Conservation (phyloP, 495 filamentous ascomycete species). For the Darksidea phi region DNA sequence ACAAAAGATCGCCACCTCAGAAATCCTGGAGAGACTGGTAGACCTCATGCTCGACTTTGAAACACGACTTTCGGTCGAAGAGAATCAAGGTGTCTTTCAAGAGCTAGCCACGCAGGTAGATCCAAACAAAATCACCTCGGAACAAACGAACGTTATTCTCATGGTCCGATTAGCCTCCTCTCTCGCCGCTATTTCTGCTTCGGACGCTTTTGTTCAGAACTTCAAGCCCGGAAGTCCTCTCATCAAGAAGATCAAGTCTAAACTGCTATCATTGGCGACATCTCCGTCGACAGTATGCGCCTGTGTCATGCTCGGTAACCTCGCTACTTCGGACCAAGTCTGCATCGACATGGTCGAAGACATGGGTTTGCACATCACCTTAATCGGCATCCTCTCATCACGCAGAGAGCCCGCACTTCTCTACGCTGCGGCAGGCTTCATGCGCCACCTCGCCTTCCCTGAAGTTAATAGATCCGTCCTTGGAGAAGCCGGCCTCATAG, state of each 20-base stretch:
- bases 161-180: constrained; percentile 23
- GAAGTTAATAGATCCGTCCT: constrained; percentile 19
- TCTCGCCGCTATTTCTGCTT: constrained; percentile 27
- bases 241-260: constrained; percentile 21
- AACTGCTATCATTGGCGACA: constrained; percentile 9
- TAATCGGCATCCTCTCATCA: constrained; percentile 19
- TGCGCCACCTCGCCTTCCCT: constrained; percentile 32
- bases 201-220: constrained; percentile 26
- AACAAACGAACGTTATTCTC: constrained; percentile 15
- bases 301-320: constrained; percentile 33
- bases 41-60: constrained; percentile 26
- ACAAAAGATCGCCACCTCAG: constrained; percentile 9
- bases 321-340: constrained; percentile 29
- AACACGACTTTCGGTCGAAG: constrained; percentile 8
- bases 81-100: constrained; percentile 12
- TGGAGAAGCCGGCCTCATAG: constrained; percentile 23
- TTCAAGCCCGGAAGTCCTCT: constrained; percentile 9
- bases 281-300: constrained; percentile 25
- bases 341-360: constrained; percentile 29
- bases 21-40: constrained; percentile 15
- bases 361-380: constrained; percentile 11
- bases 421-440: constrained; percentile 30
- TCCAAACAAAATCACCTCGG: constrained; percentile 6
- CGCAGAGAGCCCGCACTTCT: constrained; percentile 20
- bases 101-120: constrained; percentile 7